phyloP scores from a whole-genome alignment of 179 eudicot genomes.

The Silene coronaria region DNA sequence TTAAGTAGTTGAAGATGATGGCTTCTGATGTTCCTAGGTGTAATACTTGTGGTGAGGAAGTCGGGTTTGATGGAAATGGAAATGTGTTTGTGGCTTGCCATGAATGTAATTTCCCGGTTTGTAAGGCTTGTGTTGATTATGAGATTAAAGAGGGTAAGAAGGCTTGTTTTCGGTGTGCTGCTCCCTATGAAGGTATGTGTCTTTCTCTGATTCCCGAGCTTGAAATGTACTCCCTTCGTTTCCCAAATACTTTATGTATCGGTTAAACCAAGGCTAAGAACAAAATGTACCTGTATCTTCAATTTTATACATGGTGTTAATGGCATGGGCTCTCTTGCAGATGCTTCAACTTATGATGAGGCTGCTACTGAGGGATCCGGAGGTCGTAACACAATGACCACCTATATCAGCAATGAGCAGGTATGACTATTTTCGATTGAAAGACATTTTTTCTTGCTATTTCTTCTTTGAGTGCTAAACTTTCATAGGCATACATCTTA shows the following conservation, averaged over 20 bases:
- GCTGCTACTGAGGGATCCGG: constrained; percentile 36
- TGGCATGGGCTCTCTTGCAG: constrained; percentile 30
- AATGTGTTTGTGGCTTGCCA: constrained; percentile 74
- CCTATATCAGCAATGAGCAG: constrained; percentile 43
- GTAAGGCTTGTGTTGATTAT: constrained; percentile 65
- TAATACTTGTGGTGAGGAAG: constrained; percentile 71
- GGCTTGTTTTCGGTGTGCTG: constrained; percentile 58
- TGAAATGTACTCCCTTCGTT: not conserved
- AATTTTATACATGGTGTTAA: not conserved
- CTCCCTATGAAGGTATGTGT: constrained; percentile 50
- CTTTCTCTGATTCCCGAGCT: not conserved
- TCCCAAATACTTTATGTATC: too few species aligned
- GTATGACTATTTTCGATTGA: constrained; percentile 25
- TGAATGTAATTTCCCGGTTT: constrained; percentile 72
- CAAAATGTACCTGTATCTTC: too few species aligned
- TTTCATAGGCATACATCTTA: not conserved
- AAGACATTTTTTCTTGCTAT: not conserved
- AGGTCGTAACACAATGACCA: constrained; percentile 36
- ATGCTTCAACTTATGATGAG: constrained; percentile 30
- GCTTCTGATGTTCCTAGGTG: constrained; percentile 62
- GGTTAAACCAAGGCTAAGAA: too few species aligned
- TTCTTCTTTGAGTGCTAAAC: not conserved
- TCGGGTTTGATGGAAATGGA: constrained; percentile 58
- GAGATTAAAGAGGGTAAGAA: constrained; percentile 71
- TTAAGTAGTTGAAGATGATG: constrained; percentile 50